A percentile compares a stretch with the other conserved stretches of the same genome.
Conservation (phyloP, 2,329 filamentous ascomycete species). For the Colletotrichum zoysiae region DNA sequence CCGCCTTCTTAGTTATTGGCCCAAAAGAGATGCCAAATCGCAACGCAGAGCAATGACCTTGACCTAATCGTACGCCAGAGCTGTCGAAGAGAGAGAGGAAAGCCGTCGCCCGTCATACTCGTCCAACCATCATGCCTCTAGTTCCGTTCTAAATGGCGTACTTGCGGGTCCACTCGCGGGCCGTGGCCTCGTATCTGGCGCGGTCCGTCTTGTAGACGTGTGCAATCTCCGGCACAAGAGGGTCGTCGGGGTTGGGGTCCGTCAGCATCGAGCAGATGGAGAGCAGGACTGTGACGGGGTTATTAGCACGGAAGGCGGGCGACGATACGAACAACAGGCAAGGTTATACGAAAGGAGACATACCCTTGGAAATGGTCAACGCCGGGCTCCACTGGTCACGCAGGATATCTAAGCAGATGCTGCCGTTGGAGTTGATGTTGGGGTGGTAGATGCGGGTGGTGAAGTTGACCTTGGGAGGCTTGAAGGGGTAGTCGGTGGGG, state of each 20-base stretch:
- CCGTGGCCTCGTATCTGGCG: conserved; percentile 94
- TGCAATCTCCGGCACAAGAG: conserved; percentile 97
- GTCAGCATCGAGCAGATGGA: conserved; percentile 99
- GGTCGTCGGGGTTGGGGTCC: conserved; percentile 98
- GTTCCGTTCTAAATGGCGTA: conserved; percentile 82
- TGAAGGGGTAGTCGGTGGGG: conserved; percentile 99
- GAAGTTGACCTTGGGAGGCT: conserved; percentile 99
- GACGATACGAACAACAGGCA: neutral
- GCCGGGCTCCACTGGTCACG: conserved; percentile 99
- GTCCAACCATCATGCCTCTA: conserved; percentile 39
- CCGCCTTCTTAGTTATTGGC: conserved; percentile 23
- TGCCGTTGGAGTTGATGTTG: conserved; percentile 99
- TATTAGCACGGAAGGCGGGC: conserved; percentile 5
- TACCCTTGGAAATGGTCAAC: conserved; percentile 98
- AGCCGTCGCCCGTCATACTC: conserved; percentile 40
- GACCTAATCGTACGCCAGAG: conserved; percentile 41
- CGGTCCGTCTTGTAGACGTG: conserved; percentile 99
- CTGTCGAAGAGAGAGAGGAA: conserved; percentile 38
- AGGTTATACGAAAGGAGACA: conserved; percentile 41
- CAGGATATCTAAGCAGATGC: conserved; percentile 98
- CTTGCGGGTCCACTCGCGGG: conserved; percentile 98
- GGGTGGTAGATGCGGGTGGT: conserved; percentile 99
- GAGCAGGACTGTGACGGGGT: conserved; percentile 79
- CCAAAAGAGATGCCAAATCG: conserved; percentile 40
- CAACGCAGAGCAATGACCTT: conserved; percentile 41